These are phyloP conservation scores for Plectosphaerella cucumerina DNA, from an alignment of 2,329 filamentous ascomycete genomes.

Conservation along the genomic window DNA sequence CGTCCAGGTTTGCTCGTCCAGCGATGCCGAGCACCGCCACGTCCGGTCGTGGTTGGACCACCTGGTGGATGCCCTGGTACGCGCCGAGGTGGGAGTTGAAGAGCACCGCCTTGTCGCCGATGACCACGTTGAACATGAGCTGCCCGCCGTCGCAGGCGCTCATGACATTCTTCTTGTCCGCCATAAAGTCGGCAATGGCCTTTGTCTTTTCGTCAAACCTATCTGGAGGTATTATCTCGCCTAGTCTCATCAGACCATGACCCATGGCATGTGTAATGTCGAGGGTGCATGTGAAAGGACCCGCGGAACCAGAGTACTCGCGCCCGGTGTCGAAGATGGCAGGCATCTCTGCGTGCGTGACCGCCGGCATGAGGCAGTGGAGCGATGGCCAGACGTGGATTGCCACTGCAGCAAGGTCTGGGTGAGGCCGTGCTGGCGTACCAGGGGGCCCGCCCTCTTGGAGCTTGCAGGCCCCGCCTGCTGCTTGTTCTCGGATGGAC, in stretches of 20 bases:
- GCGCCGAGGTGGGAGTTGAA: constrained; percentile 17
- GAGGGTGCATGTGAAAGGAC: constrained; percentile 9
- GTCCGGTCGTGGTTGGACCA: constrained; percentile 17
- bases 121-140: constrained; percentile 17
- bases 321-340: no score
- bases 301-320: no score
- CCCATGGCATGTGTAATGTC: constrained; percentile 16
- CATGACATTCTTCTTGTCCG: constrained; percentile 8
- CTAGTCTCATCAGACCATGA: constrained; percentile 12
- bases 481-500: no score
- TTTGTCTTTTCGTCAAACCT: constrained; percentile 4
- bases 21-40: constrained; percentile 16
- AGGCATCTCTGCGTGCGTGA: no score
- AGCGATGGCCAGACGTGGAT: no score
- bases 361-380: no score
- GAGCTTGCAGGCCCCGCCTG: no score
- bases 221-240: constrained; percentile 3
- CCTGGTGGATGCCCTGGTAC: constrained; percentile 14
- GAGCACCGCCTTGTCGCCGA: constrained; percentile 14
- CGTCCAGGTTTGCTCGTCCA: constrained; percentile 15
- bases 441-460: no score
- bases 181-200: constrained; percentile 10
- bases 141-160: constrained; percentile 19
- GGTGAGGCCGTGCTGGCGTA: no score
- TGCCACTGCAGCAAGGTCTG: no score